Evolutionary conservation across 2,329 filamentous ascomycete species (phyloP), one percentile per base, ranked within the genome.

Genomic region (Fusarium sp.): DNA sequence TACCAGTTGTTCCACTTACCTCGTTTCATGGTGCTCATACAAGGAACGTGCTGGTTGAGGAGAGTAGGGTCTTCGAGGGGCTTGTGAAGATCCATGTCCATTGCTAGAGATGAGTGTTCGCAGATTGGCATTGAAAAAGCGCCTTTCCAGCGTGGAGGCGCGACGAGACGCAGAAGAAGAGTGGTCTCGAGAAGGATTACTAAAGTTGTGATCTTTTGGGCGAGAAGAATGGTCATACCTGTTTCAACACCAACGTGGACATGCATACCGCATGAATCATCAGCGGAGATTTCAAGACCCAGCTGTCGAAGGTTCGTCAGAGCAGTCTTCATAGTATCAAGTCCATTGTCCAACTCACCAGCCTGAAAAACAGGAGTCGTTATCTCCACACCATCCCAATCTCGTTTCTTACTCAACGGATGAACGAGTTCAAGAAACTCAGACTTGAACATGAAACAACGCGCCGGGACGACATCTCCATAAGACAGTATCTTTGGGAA

Each of bases 181-280:
- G 66, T 50, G 5, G 54, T 52, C 38, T 80, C 78, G 2, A 80
- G 36, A 6, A 79, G 32, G 45, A 75, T 48, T 1, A 73, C 68
- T 0, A 80, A 58, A 0, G 78, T 77, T 1, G 71, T 44, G 22
- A 78, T 64, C 59, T 73, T 80, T 28, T 80, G 73, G 4, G 77
- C 77, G 5, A 77, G 50, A 2, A 60, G 39, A 8, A 79, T 54
- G 2, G 57, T 71, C 73, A 80, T 75, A 24, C 77, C 78, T 2
- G 26, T 42, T 20, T 69, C 62, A 15, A 74, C 57, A 15, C 78
- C 78, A 5, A 79, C 68, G 15, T 80, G 78, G 8, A 80, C 55
- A 34, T 79, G 77, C 39, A 80, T 62, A 6, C 78, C 77, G 24
- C 78, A 80, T 6, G 60, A 65, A 6, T 54, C 50, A 48, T 79